phyloP scores from a whole-genome alignment of 169 alveolate species.

The Cryptosporidium sp. region DNA sequence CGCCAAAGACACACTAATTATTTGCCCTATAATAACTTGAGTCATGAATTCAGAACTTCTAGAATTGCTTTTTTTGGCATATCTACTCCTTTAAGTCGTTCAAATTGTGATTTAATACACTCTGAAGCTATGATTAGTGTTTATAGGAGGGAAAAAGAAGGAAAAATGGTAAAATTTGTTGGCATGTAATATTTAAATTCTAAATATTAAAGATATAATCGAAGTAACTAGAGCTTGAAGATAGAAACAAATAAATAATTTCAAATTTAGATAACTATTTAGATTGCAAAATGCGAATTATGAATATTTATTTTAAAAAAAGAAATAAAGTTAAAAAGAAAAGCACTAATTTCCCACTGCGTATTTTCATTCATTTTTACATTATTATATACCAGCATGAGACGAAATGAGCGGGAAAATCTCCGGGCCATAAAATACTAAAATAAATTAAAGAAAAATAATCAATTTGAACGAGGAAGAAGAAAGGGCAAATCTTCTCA shows the following conservation, averaged over 20 bases:
- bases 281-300: not conserved
- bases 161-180: not conserved
- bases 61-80: no score
- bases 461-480: not conserved
- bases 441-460: not conserved
- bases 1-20: not conserved
- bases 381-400: not conserved
- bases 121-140: not conserved
- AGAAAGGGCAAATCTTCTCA: not conserved
- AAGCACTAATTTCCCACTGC: not conserved
- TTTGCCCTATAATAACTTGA: not conserved
- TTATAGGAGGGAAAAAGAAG: not conserved
- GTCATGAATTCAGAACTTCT: not conserved
- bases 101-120: not conserved
- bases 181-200: not conserved
- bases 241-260: not conserved
- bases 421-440: not conserved
- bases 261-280: no score
- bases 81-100: not conserved
- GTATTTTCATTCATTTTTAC: not conserved
- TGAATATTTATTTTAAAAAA: no score
- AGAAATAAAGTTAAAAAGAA: not conserved
- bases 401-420: constrained; percentile 1
- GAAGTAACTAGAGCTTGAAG: not conserved
- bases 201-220: no score